Evolutionary conservation across 768 basidiomycete genomes (phyloP).

Genomic region (Agaricus blazei): DNA sequence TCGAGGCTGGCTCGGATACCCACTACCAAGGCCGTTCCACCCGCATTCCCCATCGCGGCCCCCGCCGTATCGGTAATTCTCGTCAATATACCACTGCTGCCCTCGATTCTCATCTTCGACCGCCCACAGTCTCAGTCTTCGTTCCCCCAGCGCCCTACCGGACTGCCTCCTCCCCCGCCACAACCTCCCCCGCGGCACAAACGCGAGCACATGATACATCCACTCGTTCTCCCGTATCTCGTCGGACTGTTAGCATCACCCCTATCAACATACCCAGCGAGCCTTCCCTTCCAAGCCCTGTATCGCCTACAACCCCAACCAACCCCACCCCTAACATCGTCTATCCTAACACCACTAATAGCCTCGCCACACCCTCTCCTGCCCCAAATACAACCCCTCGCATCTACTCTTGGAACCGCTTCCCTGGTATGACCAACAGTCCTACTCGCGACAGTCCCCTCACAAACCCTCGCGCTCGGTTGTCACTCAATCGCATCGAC

Average conservation of each 20-base stretch:
- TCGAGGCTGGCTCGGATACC: slow-evolving; percentile 9
- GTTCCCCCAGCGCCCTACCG: slow-evolving; percentile 17
- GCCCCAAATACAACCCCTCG: slow-evolving; percentile 52
- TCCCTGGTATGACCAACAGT: slow-evolving; percentile 25
- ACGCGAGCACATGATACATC: slow-evolving; percentile 10
- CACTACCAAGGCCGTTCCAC: slow-evolving; percentile 11
- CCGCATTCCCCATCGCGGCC: slow-evolving; percentile 2
- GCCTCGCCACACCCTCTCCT: slow-evolving; percentile 43
- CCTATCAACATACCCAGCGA: slow-evolving; percentile 29
- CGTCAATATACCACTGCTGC: slow-evolving; percentile 7
- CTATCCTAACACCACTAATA: slow-evolving; percentile 18
- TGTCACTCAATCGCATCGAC: slow-evolving; percentile 52
- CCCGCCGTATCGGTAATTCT: not conserved
- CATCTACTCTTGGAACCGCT: slow-evolving; percentile 47
- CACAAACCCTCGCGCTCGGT: slow-evolving; percentile 53
- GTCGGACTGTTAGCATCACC: slow-evolving; percentile 28
- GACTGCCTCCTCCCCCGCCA: slow-evolving; percentile 17
- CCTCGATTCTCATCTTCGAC: slow-evolving; percentile 3
- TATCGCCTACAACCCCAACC: slow-evolving; percentile 21
- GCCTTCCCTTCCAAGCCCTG: slow-evolving; percentile 24
- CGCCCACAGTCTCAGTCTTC: slow-evolving; percentile 11
- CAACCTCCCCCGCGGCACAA: slow-evolving; percentile 15
- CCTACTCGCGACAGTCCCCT: slow-evolving; percentile 43
- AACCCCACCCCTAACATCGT: slow-evolving; percentile 20
- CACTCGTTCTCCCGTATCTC: slow-evolving; percentile 18